A percentile compares a stretch with the other conserved stretches of the same genome.
Conservation (phyloP, 148 eudicot species). For the Vaccinium macrocarpon region DNA sequence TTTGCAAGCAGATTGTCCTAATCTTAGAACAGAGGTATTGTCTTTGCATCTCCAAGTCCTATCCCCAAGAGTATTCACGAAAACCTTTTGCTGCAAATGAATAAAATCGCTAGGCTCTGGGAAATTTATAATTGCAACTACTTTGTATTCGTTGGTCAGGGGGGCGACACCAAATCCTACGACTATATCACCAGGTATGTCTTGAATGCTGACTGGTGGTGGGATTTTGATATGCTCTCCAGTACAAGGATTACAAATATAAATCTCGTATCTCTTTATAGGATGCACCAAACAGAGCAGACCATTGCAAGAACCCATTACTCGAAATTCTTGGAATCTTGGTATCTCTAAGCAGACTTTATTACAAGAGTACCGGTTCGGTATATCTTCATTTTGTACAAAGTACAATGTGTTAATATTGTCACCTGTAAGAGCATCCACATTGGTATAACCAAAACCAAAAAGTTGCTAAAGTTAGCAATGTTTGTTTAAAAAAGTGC, state of each 20-base stretch:
- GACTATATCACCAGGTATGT: background rate
- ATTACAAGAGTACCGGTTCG: background rate
- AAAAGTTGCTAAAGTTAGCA: too few relatives aligned
- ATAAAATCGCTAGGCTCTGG: background rate
- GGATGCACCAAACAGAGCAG: constrained; percentile 7
- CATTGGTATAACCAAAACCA: too few relatives aligned
- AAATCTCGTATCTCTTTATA: background rate
- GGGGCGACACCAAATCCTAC: background rate
- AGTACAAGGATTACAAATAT: background rate
- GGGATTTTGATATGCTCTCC: background rate
- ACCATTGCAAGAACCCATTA: constrained; percentile 8
- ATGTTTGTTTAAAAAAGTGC: too few relatives aligned
- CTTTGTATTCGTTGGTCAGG: background rate
- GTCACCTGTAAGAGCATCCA: too few relatives aligned
- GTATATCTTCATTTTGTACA: background rate
- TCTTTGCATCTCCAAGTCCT: background rate
- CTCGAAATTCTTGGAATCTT: background rate
- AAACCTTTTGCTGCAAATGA: background rate
- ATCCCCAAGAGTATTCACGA: background rate
- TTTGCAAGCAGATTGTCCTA: background rate
- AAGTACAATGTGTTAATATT: background rate
- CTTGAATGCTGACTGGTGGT: background rate
- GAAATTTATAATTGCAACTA: background rate
- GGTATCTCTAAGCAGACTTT: background rate
- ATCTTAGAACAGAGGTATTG: background rate